Evolutionary conservation across 768 basidiomycete species (phyloP), one percentile per base, ranked within the genome.

Genomic region (Hebeloma cylindrosporum): DNA sequence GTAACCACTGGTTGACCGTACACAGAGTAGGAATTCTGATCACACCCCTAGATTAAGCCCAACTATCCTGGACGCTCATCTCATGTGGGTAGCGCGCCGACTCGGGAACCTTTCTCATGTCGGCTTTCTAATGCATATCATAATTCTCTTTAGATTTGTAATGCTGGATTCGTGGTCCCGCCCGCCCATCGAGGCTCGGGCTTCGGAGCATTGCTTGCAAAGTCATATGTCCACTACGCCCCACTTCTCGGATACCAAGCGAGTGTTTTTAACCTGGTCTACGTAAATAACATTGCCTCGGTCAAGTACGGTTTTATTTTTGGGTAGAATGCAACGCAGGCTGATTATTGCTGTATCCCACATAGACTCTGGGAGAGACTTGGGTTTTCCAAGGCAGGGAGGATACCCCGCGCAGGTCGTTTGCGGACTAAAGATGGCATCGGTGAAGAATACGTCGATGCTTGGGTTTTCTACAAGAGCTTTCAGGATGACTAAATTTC

Each of bases 241-340:
- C 94, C 92, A 0, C 70, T 67, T 27, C 68, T 93, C 17, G 91
- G 88, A 25, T 87, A 87, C 66, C 70, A 78, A 53, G 84, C 78
- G 3, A 88, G 84, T 59, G 81, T 95, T 18, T 95, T 96, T 73
- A 95, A 96, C 62, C 75, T 96, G 31, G 92, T 96, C 27, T 95
- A 88, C 63, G 80, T 82, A 18, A 90, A 85, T 61, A 96, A 95
- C 66, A 57, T 67, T 32, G 90, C 91, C 13, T 86, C 85, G 32
- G 61, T 85, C 48, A 78, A 71, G 86, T 83, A 48, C 56, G 73
- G 62, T 28, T 36, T 37, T n/a, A 43, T 26, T 47, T 45, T 18
- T 39, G 16, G 32, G 23, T 18, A 35, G 20, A 14, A 20, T 33
- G 14, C 18, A 22, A 27, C 23, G 14, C 21, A 11, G 18, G 23